Evolutionary conservation across 257 asterid species (phyloP), one percentile per base, ranked within the genome.

Genomic region (Anisodus tanguticus): DNA sequence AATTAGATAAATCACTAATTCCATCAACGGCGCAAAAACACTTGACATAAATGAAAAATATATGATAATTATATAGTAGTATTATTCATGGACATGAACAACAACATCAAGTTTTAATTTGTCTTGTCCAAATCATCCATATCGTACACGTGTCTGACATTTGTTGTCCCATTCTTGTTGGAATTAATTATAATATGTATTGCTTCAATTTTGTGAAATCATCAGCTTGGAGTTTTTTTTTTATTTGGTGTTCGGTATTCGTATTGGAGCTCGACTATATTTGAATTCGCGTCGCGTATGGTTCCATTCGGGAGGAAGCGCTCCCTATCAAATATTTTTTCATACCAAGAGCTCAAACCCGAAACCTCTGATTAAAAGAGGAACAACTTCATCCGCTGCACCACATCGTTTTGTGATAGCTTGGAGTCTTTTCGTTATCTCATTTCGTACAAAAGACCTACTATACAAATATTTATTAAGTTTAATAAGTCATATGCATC

Each of bases 61-160:
- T 37, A 37, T 39, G 71, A 71, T 83, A 6, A 66, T 17, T 53
- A 54, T 31, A 1, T 31, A 31, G 35, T 31, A 31, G 35, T 31
- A 31, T 1, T 31, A 31, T 31, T 31, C 35, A 41, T 59, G 9
- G 16, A 8, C 49, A 72, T 77, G 59, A 85, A 70, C 49, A 62
- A 83, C 68, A 53, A 43, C 62, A 49, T 86, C 85, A 81, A 74
- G 26, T 39, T 87, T 86, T n/a, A 53, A 19, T 71, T 72, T 68
- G 45, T 47, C 53, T 3, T 22, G 64, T 37, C 39, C 43, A 63
- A 58, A 54, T 81, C 84, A 88, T 84, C 58, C 5, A 1, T 67
- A 45, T 81, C 86, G 85, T 82, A 84, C 90, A 88, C 84, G 90
- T 88, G 89, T 84, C 58, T 54, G 64, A 81, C 69, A 39, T 26